phyloP scores from a whole-genome alignment of 306 rosid genomes.

The Prunus campanulata region DNA sequence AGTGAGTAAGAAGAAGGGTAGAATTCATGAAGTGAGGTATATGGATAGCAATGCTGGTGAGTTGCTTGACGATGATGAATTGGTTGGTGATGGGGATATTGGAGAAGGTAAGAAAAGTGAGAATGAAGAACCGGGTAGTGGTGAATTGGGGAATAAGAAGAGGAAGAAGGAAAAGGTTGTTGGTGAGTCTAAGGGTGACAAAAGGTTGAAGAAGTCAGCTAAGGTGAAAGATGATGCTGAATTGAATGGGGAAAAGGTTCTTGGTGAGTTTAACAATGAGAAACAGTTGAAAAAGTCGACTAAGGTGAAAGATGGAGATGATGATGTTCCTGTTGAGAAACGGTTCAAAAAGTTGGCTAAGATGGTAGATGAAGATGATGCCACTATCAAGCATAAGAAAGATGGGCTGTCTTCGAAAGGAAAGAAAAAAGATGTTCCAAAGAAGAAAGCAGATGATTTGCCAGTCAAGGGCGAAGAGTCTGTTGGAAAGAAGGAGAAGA shows the following conservation, averaged over 20 bases:
- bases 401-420: slow-evolving; percentile 23
- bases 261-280: neutral
- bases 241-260: neutral
- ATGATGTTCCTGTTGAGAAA: slow-evolving; percentile 21
- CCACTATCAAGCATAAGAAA: slow-evolving; percentile 15
- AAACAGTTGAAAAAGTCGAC: neutral
- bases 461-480: slow-evolving; percentile 20
- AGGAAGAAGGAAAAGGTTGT: slow-evolving; percentile 44
- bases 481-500: slow-evolving; percentile 37
- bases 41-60: slow-evolving; percentile 51
- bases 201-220: neutral
- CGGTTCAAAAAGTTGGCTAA: slow-evolving; percentile 26
- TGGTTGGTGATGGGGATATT: slow-evolving; percentile 15
- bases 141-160: slow-evolving; percentile 33
- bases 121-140: slow-evolving; percentile 22
- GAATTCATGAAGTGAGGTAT: slow-evolving; percentile 68
- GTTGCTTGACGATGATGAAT: slow-evolving; percentile 24
- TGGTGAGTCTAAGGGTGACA: slow-evolving; percentile 22
- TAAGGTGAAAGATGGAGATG: neutral
- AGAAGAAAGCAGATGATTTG: slow-evolving; percentile 21
- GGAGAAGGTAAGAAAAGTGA: slow-evolving; percentile 15
- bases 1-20: slow-evolving; percentile 54
- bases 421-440: slow-evolving; percentile 29
- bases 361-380: slow-evolving; percentile 21
- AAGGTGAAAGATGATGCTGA: neutral